A percentile compares a stretch with the other conserved stretches of the same genome.
Evolutionary conservation across 306 rosid species (phyloP).

Genomic region (Crataegus laevigata): DNA sequence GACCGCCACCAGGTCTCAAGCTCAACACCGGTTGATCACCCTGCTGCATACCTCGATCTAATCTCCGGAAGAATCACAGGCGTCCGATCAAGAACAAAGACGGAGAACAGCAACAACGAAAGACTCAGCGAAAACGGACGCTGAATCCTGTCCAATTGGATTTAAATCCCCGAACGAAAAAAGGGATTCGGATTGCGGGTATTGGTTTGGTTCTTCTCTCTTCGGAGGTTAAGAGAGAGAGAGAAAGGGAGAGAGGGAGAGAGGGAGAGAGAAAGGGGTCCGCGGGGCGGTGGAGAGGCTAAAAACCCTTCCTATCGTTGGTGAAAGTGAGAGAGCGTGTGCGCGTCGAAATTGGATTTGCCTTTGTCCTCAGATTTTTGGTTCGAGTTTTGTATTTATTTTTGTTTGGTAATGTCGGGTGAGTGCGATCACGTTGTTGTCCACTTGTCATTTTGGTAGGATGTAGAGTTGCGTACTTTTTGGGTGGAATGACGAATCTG

Average conservation of each 20-base stretch:
- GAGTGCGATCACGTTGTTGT: slow-evolving; percentile 1
- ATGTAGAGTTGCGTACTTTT: neutral
- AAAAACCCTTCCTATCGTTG: slow-evolving; percentile 53
- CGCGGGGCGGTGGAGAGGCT: slow-evolving; percentile 21
- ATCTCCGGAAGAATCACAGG: slow-evolving; percentile 27
- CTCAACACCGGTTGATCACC: slow-evolving; percentile 74
- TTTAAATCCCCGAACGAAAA: neutral
- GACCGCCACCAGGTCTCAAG: slow-evolving; percentile 99
- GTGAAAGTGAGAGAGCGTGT: neutral
- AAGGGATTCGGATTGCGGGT: neutral
- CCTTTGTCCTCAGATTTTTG: neutral
- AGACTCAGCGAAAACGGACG: slow-evolving; percentile 41
- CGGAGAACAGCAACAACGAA: neutral
- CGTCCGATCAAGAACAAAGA: slow-evolving; percentile 15
- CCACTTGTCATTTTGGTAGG: neutral
- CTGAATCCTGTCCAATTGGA: slow-evolving; percentile 41
- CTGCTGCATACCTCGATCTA: slow-evolving; percentile 95
- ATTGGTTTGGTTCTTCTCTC: slow-evolving; percentile 14
- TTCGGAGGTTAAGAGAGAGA: slow-evolving; percentile 11
- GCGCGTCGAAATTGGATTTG: neutral
- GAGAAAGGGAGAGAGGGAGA: slow-evolving; percentile 16
- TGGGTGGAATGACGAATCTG: neutral
- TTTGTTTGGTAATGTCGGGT: neutral
- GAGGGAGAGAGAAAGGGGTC: slow-evolving; percentile 19
- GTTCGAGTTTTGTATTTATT: neutral